Conservation (phyloP, 306 rosid genomes). For the Trifolium repens region DNA sequence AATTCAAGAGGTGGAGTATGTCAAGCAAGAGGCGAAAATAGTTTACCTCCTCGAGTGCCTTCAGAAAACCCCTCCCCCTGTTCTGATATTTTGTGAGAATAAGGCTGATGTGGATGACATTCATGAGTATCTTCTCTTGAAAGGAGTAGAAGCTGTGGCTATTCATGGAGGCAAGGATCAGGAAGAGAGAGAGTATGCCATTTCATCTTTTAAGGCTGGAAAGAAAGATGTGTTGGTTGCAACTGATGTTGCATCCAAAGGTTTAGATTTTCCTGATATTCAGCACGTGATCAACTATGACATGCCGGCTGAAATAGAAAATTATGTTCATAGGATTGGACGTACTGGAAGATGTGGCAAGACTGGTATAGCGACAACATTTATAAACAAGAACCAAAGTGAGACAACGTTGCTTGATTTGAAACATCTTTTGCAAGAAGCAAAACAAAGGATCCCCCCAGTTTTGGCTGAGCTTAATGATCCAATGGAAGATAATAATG, state of each 20-base stretch:
- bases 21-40: conserved; percentile 89
- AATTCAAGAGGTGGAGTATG: conserved; percentile 93
- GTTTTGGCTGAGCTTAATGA: conserved; percentile 86
- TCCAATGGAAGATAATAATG: conserved; percentile 87
- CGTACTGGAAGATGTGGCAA: conserved; percentile 93
- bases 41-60: conserved; percentile 91
- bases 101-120: conserved; percentile 95
- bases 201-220: conserved; percentile 77
- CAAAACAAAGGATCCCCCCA: conserved; percentile 96
- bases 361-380: conserved; percentile 93
- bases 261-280: conserved; percentile 95
- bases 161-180: conserved; percentile 97
- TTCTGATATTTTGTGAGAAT: conserved; percentile 84
- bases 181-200: conserved; percentile 90
- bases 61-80: conserved; percentile 92
- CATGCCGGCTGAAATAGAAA: conserved; percentile 96
- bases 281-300: conserved; percentile 94
- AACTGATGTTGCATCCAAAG: conserved; percentile 94
- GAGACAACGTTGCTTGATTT: conserved; percentile 94
- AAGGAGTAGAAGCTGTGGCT: conserved; percentile 97
- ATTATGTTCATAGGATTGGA: conserved; percentile 97
- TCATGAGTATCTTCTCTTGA: conserved; percentile 89
- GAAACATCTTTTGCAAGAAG: conserved; percentile 96
- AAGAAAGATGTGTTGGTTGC: conserved; percentile 96
- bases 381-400: conserved; percentile 90